Percentiles rank a stretch among this genome's conserved stretches.
Conservation (phyloP, 495 filamentous ascomycete genomes). For the Penicillium angulare region DNA sequence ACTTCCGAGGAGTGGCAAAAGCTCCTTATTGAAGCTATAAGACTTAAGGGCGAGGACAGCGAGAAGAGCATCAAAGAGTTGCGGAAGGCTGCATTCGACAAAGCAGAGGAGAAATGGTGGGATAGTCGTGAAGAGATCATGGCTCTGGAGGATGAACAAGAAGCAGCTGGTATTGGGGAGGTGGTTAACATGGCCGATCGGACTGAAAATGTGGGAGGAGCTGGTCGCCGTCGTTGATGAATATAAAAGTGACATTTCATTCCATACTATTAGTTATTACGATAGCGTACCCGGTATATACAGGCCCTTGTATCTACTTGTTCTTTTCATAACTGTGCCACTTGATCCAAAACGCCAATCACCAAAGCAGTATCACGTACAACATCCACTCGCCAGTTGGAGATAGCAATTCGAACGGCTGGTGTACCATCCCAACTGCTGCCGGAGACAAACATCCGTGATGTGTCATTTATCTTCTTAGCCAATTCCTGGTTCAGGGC, state of each 20-base stretch:
- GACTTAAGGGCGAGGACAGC: conserved; percentile 51
- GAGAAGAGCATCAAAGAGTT: conserved; percentile 83
- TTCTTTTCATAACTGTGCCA: conserved; percentile 12
- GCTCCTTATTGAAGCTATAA: conserved; percentile 65
- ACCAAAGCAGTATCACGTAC: conserved; percentile 38
- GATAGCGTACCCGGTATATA: no score
- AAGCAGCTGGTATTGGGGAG: conserved; percentile 92
- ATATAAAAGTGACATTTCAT: background rate
- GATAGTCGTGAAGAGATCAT: conserved; percentile 94
- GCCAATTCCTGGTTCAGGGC: conserved; percentile 63
- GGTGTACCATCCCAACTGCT: conserved; percentile 71
- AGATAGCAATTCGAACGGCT: conserved; percentile 77
- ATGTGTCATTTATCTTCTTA: conserved; percentile 67
- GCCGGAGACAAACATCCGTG: conserved; percentile 79
- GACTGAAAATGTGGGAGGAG: conserved; percentile 53
- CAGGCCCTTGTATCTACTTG: background rate
- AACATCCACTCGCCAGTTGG: conserved; percentile 67
- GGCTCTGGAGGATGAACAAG: conserved; percentile 91
- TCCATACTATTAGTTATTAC: background rate
- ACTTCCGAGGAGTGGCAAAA: conserved; percentile 92
- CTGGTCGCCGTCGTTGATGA: conserved; percentile 56
- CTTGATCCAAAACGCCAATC: conserved; percentile 32
- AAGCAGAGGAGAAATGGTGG: conserved; percentile 97
- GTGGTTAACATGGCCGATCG: conserved; percentile 83
- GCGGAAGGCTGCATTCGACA: conserved; percentile 80